Evolutionary conservation across 2,329 filamentous ascomycete genomes (phyloP).

Genomic region (Paraphaeosphaeria sporulosa): DNA sequence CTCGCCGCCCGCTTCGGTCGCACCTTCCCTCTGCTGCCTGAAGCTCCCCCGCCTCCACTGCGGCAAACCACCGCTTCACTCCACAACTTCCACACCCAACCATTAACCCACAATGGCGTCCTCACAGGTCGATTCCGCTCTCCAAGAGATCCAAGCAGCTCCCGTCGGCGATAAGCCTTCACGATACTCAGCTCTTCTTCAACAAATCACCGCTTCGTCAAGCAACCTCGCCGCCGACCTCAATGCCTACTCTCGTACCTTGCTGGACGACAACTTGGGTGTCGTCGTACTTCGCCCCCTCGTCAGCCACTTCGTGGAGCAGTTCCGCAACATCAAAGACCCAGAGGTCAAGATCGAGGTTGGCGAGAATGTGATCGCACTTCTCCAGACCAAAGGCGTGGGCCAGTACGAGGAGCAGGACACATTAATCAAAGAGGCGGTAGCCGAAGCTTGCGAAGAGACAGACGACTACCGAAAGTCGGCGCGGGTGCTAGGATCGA

Average conservation of each 20-base stretch:
- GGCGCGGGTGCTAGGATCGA: conserved; percentile 79
- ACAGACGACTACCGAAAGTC: conserved; percentile 82
- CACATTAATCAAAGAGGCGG: conserved; percentile 77
- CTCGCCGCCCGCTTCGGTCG: neutral
- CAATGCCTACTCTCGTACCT: conserved; percentile 70
- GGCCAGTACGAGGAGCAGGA: conserved; percentile 84
- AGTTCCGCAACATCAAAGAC: conserved; percentile 68
- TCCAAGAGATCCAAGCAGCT: conserved; percentile 59
- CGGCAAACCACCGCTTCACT: neutral
- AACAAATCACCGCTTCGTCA: conserved; percentile 60
- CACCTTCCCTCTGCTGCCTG: conserved; percentile 20
- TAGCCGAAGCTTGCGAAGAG: conserved; percentile 83
- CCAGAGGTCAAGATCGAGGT: conserved; percentile 76
- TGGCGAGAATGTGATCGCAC: conserved; percentile 74
- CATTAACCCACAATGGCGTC: conserved; percentile 55
- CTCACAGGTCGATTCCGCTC: conserved; percentile 56
- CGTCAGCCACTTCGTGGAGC: conserved; percentile 70
- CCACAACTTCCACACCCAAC: conserved; percentile 9
- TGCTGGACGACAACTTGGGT: conserved; percentile 74
- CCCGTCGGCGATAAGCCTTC: conserved; percentile 60
- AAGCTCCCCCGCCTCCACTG: conserved; percentile 19
- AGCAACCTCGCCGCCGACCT: conserved; percentile 66
- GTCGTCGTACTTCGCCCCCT: conserved; percentile 78
- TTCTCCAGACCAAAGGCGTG: conserved; percentile 71
- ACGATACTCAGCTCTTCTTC: conserved; percentile 65